Conservation (phyloP, 2,329 filamentous ascomycete species). For the Achaetomium macrosporum region DNA sequence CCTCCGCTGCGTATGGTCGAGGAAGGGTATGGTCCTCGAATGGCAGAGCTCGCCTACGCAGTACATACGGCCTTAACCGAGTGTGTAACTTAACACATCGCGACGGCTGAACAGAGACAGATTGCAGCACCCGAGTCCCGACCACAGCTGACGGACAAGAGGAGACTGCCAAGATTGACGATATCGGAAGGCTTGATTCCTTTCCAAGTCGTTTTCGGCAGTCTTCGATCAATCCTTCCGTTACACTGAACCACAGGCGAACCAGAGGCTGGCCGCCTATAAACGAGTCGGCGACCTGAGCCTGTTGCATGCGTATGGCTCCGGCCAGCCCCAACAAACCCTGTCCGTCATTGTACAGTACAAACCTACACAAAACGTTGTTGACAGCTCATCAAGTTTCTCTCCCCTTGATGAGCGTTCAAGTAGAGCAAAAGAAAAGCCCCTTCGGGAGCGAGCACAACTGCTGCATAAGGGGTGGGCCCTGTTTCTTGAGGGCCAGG, state of each 20-base stretch:
- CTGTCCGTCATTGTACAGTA: background rate
- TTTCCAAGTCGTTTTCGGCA: slow-evolving; percentile 7
- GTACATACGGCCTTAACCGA: background rate
- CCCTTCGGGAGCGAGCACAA: background rate
- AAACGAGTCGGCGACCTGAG: slow-evolving; percentile 16
- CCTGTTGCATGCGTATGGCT: background rate
- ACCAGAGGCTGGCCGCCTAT: background rate
- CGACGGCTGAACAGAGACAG: slow-evolving; percentile 10
- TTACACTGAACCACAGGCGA: slow-evolving; percentile 14
- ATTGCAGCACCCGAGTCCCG: background rate
- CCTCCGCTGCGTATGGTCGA: no score
- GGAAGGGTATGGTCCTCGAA: no score
- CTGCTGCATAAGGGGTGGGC: background rate
- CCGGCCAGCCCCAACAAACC: background rate
- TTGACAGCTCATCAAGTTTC: no score
- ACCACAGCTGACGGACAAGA: background rate
- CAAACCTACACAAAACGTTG: no score
- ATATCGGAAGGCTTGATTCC: slow-evolving; percentile 9
- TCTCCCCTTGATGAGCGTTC: no score
- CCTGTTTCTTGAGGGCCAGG: background rate
- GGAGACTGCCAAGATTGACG: background rate
- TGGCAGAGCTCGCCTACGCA: background rate
- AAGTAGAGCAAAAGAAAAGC: background rate
- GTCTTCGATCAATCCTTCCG: slow-evolving; percentile 18
- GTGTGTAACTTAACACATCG: background rate